Conservation (phyloP, 208 protist genomes). For the Plasmodiophora brassicae region DNA sequence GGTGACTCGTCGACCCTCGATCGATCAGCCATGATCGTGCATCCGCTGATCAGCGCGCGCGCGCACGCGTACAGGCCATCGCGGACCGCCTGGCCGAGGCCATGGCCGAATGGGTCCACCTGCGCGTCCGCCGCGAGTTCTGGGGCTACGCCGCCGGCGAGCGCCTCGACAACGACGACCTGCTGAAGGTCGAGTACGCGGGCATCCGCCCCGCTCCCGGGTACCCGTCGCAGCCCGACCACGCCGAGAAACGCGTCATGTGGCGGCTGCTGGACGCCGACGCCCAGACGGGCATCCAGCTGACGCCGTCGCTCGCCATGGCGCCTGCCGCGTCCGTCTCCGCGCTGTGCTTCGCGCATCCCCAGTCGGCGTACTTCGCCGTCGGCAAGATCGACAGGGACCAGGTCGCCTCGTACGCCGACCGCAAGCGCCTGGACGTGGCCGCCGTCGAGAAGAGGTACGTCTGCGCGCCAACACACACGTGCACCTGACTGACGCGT, state of each 20-base stretch:
- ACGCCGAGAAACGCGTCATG: conserved; percentile 86
- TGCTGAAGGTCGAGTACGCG: conserved; percentile 85
- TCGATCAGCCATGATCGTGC: too few species aligned
- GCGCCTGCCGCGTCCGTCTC: conserved; percentile 80
- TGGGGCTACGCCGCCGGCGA: conserved; percentile 83
- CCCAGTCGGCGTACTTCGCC: conserved; percentile 86
- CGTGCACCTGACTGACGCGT: too few species aligned
- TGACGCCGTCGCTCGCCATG: conserved; percentile 90
- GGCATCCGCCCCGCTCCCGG: conserved; percentile 90
- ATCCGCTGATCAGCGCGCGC: too few species aligned
- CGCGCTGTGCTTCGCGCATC: conserved; percentile 82
- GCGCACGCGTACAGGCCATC: too few species aligned
- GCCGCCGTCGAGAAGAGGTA: conserved; percentile 61
- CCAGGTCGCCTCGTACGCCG: conserved; percentile 77
- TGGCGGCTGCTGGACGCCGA: conserved; percentile 65
- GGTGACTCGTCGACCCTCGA: too few species aligned
- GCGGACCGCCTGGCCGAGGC: conserved; percentile 77
- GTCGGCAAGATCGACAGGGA: conserved; percentile 88
- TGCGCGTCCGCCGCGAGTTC: conserved; percentile 72
- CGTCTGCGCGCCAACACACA: neutral
- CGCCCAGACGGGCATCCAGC: conserved; percentile 61
- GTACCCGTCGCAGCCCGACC: conserved; percentile 90
- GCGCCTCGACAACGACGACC: conserved; percentile 68
- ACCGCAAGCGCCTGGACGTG: conserved; percentile 65
- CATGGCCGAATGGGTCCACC: conserved; percentile 78